Evolutionary conservation across 148 eudicot species (phyloP), one percentile per base, ranked within the genome.

Genomic region (Silene conica): DNA sequence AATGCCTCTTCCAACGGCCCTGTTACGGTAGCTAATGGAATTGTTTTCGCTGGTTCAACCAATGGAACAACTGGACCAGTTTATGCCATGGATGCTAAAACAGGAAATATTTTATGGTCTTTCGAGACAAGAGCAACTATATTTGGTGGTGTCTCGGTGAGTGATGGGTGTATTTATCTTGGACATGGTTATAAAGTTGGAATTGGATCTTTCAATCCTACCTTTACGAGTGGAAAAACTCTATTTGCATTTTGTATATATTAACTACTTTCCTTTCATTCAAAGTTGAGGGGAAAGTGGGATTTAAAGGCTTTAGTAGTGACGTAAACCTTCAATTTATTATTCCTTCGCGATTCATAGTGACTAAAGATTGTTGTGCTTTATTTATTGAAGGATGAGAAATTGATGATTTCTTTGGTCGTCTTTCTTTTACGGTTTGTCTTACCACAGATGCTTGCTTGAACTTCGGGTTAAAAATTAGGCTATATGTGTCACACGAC

Each of bases 21-120:
- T 0, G 84, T 88, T 14, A 85, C 90, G 0, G 74, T 87, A 11
- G 91, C 90, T 45, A 87, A 90, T 13, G 87, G 90, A 1, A 84
- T 90, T 18, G 66, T 86, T 6, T 86, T 89, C 38, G 88, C 83
- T 0, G 88, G 94, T 2, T 87, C 91, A 9, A 78, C 84, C 0
- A 55, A 80, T 19, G 15, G 70, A 11, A 68, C 65, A 1, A 72
- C 75, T 0, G 91, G 90, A 12, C 87, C 92, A 0, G 19, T 90
- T 0, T 90, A 88, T 72, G 89, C 87, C 0, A 85, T 86, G 57
- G 76, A 83, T 48, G 92, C 87, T 0, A 55, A 65, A 14, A 73
- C 78, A 0, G 92, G 96, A 15, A 56, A 80, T 3, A 78, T 87
- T 62, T 54, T 90, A 21, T 85, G 90, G 90, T 86, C 89, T 1